Conservation (phyloP, 148 eudicot genomes). For the Nepenthes mirabilis region DNA sequence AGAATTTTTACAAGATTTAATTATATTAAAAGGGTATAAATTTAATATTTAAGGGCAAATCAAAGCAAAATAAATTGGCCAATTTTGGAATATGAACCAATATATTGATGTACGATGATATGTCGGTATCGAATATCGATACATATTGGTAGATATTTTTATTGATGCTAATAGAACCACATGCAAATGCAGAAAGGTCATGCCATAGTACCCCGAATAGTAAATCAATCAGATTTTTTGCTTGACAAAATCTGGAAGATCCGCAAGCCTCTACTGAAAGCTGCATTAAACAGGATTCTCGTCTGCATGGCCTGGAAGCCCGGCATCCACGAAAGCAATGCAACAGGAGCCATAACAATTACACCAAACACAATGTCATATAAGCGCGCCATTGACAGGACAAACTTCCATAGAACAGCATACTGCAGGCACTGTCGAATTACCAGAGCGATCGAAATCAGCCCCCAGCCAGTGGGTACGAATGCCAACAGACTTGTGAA, state of each 20-base stretch:
- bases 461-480: not conserved
- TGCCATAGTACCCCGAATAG: not conserved
- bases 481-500: slow-evolving; percentile 1
- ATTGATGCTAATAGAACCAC: too few relatives aligned
- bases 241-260: not conserved
- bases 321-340: not conserved
- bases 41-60: too few relatives aligned
- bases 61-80: too few relatives aligned
- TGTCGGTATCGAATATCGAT: too few relatives aligned
- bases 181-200: too few relatives aligned
- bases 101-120: too few relatives aligned
- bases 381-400: not conserved
- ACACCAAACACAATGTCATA: slow-evolving; percentile 1
- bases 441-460: not conserved
- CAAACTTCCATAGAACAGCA: not conserved
- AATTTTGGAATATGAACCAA: too few relatives aligned
- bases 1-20: too few relatives aligned
- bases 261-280: not conserved
- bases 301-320: not conserved
- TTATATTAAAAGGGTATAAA: too few relatives aligned
- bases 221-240: not conserved
- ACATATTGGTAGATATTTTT: too few relatives aligned
- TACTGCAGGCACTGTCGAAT: not conserved
- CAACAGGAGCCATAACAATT: slow-evolving; percentile 2
- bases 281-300: not conserved